Evolutionary conservation across 768 basidiomycete species (phyloP).

Genomic region (button mushroom (Agaricus bisporus)): DNA sequence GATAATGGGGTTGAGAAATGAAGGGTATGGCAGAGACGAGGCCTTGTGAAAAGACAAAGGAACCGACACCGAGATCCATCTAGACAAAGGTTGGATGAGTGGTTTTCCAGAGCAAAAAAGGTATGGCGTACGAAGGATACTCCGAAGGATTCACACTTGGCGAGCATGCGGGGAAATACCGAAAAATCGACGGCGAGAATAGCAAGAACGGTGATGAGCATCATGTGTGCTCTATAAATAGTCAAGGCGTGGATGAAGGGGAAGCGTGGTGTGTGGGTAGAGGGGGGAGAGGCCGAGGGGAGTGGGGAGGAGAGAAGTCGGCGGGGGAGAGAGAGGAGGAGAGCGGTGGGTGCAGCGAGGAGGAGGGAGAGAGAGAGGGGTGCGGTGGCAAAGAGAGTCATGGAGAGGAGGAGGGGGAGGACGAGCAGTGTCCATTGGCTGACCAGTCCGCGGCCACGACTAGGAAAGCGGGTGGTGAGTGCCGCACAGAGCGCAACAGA

Average conservation of each 20-base stretch:
- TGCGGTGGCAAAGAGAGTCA: constrained; percentile 66
- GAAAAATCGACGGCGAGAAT: constrained; percentile 97
- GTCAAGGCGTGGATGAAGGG: constrained; percentile 71
- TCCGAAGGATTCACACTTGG: constrained; percentile 92
- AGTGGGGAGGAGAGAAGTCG: constrained; percentile 42
- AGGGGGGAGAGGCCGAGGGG: constrained; percentile 35
- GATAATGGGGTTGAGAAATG: constrained; percentile 52
- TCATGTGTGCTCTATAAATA: constrained; percentile 90
- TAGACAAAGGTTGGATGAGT: no score
- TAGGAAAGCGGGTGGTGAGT: constrained; percentile 42
- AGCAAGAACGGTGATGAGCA: constrained; percentile 83
- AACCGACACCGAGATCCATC: constrained; percentile 99
- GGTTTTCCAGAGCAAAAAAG: no score
- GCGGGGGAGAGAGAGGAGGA: constrained; percentile 39
- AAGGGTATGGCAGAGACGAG: constrained; percentile 83
- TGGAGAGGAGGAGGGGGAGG: constrained; percentile 72
- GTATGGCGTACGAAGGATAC: constrained; percentile 87
- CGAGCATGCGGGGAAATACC: constrained; percentile 81
- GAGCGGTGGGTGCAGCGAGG: constrained; percentile 37
- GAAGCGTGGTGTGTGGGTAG: constrained; percentile 20
- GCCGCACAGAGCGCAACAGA: constrained; percentile 69
- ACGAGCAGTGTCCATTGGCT: constrained; percentile 62
- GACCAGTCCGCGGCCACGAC: constrained; percentile 30
- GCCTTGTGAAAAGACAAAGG: constrained; percentile 96
- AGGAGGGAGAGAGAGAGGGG: constrained; percentile 47